phyloP scores from a whole-genome alignment of 805 yeast genomes.

The Myxozyma lipomycoides region DNA sequence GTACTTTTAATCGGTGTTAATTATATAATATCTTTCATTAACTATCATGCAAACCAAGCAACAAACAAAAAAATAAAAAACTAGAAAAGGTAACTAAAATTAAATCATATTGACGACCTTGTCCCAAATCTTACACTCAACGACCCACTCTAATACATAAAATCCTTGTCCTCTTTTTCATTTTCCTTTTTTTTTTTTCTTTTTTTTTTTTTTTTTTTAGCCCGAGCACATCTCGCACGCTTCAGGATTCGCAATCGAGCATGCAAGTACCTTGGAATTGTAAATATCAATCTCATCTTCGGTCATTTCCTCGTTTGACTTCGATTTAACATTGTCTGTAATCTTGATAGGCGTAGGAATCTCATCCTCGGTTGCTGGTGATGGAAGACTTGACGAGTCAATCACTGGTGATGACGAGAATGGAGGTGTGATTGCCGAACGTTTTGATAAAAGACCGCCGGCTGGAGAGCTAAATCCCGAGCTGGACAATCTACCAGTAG shows the following conservation, averaged over 20 bases:
- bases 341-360: slow-evolving; percentile 38
- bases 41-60: no score
- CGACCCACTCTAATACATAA: no score
- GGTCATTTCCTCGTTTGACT: slow-evolving; percentile 38
- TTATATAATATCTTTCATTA: no score
- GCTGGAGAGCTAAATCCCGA: neutral
- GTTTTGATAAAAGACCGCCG: neutral
- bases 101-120: no score
- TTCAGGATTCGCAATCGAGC: slow-evolving; percentile 96
- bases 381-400: neutral
- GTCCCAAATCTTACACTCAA: no score
- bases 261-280: slow-evolving; percentile 90
- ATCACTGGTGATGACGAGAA: neutral
- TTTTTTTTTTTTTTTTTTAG: slow-evolving; percentile 37
- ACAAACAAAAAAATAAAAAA: no score
- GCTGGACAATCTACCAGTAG: slow-evolving; percentile 5
- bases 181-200: no score
- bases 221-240: slow-evolving; percentile 99
- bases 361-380: slow-evolving; percentile 40
- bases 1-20: no score
- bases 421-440: neutral
- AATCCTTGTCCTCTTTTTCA: neutral
- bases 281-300: slow-evolving; percentile 67
- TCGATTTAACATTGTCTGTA: neutral
- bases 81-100: no score